phyloP scores from a whole-genome alignment of 805 yeast species.

The Saturnispora sekii region DNA sequence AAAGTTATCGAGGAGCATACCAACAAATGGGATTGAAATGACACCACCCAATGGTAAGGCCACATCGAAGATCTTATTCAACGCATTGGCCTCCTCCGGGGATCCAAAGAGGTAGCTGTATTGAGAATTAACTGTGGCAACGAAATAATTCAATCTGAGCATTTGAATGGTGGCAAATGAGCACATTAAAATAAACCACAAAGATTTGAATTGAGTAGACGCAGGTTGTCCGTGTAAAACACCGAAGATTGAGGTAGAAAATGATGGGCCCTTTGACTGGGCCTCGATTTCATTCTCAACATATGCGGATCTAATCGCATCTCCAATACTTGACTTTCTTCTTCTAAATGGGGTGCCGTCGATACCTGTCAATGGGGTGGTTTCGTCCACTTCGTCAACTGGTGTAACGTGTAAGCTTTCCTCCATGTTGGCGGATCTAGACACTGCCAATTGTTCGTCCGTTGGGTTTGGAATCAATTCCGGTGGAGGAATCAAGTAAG shows the following conservation, averaged over 20 bases:
- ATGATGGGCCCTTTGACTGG: slow-evolving; percentile 23
- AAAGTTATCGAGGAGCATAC: slow-evolving; percentile 39
- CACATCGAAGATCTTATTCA: slow-evolving; percentile 41
- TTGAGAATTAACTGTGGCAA: slow-evolving; percentile 49
- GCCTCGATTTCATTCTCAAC: slow-evolving; percentile 39
- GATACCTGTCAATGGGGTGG: slow-evolving; percentile 11
- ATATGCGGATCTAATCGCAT: slow-evolving; percentile 44
- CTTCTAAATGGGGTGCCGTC: slow-evolving; percentile 11
- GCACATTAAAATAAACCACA: slow-evolving; percentile 44
- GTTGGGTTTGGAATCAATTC: slow-evolving; percentile 27
- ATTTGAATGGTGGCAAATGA: slow-evolving; percentile 44
- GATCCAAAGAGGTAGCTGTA: slow-evolving; percentile 38
- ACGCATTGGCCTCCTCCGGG: slow-evolving; percentile 26
- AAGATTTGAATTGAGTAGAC: slow-evolving; percentile 37
- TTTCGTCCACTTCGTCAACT: slow-evolving; percentile 9
- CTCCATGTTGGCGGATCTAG: slow-evolving; percentile 23
- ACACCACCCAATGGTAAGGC: slow-evolving; percentile 51
- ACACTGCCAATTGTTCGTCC: slow-evolving; percentile 19
- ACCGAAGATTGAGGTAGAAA: slow-evolving; percentile 37
- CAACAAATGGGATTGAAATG: slow-evolving; percentile 44
- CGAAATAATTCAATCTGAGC: slow-evolving; percentile 49
- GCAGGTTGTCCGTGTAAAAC: slow-evolving; percentile 45
- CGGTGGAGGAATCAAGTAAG: slow-evolving; percentile 35
- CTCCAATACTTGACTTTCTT: slow-evolving; percentile 47
- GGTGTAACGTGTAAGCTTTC: slow-evolving; percentile 13